Evolutionary conservation across 2,329 filamentous ascomycete species (phyloP).

Genomic region (Claviceps humidiphila): DNA sequence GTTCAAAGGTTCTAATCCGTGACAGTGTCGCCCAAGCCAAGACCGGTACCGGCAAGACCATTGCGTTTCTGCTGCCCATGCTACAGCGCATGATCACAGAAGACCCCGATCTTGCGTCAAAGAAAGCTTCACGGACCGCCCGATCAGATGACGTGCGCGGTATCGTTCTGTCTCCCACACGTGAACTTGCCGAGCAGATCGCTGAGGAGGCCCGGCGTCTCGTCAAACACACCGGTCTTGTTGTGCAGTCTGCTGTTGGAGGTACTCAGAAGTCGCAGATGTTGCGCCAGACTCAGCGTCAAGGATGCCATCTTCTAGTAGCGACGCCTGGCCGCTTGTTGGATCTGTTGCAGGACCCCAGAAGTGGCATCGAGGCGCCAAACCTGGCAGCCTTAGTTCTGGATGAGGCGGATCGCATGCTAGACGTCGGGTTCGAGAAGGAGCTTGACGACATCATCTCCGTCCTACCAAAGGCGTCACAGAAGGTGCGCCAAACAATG

Average conservation of each 20-base stretch:
- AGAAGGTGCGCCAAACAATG: conserved; percentile 71
- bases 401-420: conserved; percentile 95
- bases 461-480: conserved; percentile 46
- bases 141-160: conserved; percentile 49
- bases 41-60: conserved; percentile 92
- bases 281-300: conserved; percentile 50
- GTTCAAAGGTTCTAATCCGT: conserved; percentile 9
- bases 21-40: conserved; percentile 78
- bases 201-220: conserved; percentile 65
- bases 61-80: conserved; percentile 80
- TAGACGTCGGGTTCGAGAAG: conserved; percentile 76
- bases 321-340: conserved; percentile 80
- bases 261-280: conserved; percentile 66
- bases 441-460: conserved; percentile 49
- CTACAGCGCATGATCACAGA: conserved; percentile 62
- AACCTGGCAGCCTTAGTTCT: conserved; percentile 88
- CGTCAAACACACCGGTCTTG: conserved; percentile 48
- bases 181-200: conserved; percentile 72
- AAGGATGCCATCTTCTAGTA: conserved; percentile 81
- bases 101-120: conserved; percentile 47
- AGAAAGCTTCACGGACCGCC: conserved; percentile 20
- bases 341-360: conserved; percentile 61
- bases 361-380: conserved; percentile 51
- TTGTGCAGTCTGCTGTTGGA: conserved; percentile 70
- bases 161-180: conserved; percentile 65